Conservation (phyloP, 108 stramenopile genomes). For the Skeletonema potamos region DNA sequence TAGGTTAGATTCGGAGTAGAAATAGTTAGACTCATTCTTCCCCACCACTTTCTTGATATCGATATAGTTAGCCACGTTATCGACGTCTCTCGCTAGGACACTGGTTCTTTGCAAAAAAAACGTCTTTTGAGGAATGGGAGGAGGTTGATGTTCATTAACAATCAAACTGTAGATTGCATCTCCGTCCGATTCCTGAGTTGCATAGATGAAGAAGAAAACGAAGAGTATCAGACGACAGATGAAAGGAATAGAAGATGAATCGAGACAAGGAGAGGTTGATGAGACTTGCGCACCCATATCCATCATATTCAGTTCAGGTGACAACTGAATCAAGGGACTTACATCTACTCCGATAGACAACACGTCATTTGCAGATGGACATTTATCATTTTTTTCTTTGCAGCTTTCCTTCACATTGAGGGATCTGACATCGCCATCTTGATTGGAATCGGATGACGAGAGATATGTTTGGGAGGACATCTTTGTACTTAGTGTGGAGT, state of each 20-base stretch:
- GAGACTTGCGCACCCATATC: no score
- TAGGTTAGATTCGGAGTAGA: constrained; percentile 28
- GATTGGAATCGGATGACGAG: neutral
- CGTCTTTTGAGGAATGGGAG: neutral
- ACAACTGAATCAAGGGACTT: neutral
- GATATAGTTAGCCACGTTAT: constrained; percentile 22
- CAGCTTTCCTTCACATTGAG: neutral
- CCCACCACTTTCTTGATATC: constrained; percentile 22
- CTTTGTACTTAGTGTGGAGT: neutral
- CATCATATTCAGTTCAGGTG: no score
- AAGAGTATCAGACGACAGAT: neutral
- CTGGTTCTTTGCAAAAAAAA: neutral
- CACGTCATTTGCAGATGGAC: neutral
- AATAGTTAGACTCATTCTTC: constrained; percentile 13
- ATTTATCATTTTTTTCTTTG: neutral
- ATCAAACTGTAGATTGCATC: neutral
- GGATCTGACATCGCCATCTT: neutral
- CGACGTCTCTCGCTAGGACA: neutral
- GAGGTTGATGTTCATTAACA: neutral
- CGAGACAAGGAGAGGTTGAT: no score
- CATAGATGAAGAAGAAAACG: neutral
- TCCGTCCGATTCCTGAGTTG: neutral
- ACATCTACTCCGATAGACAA: neutral
- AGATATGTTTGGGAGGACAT: neutral
- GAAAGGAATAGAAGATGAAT: neutral